Percentiles rank a stretch among this genome's conserved stretches.
Evolutionary conservation across 768 basidiomycete genomes (phyloP).

Genomic region (Royoungia palumana): DNA sequence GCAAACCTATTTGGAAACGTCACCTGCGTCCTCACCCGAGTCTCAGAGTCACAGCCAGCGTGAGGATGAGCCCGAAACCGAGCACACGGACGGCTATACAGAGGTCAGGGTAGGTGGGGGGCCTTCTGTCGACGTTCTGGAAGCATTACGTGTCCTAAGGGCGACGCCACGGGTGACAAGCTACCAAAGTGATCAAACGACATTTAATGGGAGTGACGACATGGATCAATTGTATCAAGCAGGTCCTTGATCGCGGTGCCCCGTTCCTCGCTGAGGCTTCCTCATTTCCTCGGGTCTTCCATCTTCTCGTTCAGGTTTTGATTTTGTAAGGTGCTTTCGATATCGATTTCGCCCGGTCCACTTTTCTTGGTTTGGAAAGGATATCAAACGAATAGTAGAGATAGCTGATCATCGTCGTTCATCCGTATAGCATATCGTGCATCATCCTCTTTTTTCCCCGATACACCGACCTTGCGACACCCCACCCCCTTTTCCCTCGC

Average conservation of each 20-base stretch:
- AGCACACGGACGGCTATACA: neutral
- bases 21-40: neutral
- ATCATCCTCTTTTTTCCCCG: neutral
- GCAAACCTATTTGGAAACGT: conserved; percentile 41
- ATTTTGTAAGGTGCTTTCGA: conserved; percentile 7
- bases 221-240: conserved; percentile 15
- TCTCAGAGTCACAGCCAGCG: neutral
- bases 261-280: neutral
- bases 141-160: conserved; percentile 13
- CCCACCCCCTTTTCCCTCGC: neutral
- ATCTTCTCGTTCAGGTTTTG: neutral
- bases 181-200: conserved; percentile 17
- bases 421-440: conserved; percentile 18
- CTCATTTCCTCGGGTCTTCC: neutral
- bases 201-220: conserved; percentile 28
- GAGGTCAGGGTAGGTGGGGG: conserved; percentile 1
- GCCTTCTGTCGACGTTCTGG: conserved; percentile 12
- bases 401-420: neutral
- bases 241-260: conserved; percentile 6
- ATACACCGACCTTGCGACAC: conserved; percentile 13
- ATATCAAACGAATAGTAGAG: conserved; percentile 7
- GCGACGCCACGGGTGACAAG: conserved; percentile 3
- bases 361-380: conserved; percentile 10
- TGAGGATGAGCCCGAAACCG: neutral
- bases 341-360: conserved; percentile 5